These are phyloP conservation scores for Sphaerostilbella broomeana DNA, from an alignment of 2,329 filamentous ascomycete genomes.

Conservation along the genomic window DNA sequence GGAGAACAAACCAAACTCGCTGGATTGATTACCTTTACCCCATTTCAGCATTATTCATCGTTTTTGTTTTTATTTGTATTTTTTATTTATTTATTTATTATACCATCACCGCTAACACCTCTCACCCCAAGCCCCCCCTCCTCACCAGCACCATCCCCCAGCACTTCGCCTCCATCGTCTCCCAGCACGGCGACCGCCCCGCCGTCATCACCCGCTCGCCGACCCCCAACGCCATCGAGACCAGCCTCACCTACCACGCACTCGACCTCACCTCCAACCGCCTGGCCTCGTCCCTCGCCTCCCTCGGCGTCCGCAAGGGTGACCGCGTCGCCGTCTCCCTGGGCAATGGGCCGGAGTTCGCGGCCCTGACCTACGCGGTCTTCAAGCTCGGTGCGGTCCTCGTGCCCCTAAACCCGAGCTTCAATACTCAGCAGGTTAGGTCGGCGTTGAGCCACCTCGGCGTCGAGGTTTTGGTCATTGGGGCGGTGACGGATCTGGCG, in stretches of 20 bases:
- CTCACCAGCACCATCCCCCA: conserved; percentile 63
- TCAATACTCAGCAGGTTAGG: conserved; percentile 71
- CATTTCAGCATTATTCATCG: no score
- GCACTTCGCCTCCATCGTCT: conserved; percentile 63
- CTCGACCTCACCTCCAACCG: conserved; percentile 72
- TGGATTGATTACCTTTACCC: no score
- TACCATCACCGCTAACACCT: neutral
- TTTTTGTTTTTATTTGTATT: no score
- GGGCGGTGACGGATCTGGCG: conserved; percentile 79
- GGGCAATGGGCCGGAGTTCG: conserved; percentile 80
- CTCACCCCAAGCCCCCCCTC: conserved; percentile 51
- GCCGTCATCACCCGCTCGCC: conserved; percentile 50
- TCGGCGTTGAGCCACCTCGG: conserved; percentile 71
- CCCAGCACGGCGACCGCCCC: conserved; percentile 54
- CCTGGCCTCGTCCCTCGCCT: conserved; percentile 63
- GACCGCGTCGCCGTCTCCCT: conserved; percentile 80
- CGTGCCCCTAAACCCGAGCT: conserved; percentile 88
- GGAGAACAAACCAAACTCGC: no score
- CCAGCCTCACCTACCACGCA: conserved; percentile 62
- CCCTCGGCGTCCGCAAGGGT: conserved; percentile 69
- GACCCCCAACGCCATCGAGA: conserved; percentile 46
- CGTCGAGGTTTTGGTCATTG: conserved; percentile 69
- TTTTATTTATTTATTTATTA: no score
- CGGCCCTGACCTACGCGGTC: conserved; percentile 76
- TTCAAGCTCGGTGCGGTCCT: conserved; percentile 93